Base-by-base conservation (phyloP, 305 asterid genomes). In the Fraxinus albicans region DNA sequence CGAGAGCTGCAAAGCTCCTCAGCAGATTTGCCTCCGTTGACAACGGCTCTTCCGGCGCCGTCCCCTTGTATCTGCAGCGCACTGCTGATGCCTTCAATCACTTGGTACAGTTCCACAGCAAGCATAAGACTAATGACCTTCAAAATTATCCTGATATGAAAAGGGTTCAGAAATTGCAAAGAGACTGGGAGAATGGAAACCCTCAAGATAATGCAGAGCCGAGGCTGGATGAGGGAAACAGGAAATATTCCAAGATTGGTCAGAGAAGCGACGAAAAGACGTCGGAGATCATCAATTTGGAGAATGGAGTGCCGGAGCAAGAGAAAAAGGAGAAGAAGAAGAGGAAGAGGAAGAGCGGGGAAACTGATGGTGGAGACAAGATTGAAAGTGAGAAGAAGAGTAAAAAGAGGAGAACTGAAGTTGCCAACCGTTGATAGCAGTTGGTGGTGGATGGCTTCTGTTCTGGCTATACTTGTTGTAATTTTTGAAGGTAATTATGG, bases 1-100 rank as follows among this genome's bases (percentile, higher is more conserved):
- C 93, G 0, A 79, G 89, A 29, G 96, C 96, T 6, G 92, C 95
- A 0, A 88, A 87, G 58, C 87, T 84, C 47, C 77, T 93, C 38
- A 67, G 87, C 67, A 76, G 84, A 76, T 93, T 93, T 79, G 84
- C 91, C 82, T 69, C 89, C 38, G 86, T 86, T 8, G 89, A 89
- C 3, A 88, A 85, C 73, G 94, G 93, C 15, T 88, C 95, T 63
- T 89, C 95, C 35, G 79, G 88, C 44, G 87, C 91, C 23, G 85
- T 93, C 13, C 83, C 89, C 73, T 13, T 88, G 42, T 93, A 89
- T 83, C 76, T 93, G 74, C 85, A 85, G 36, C 88, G 92, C 67
- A 76, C 92, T 9, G 86, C 94, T 3, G 88, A 91, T 21, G 88
- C 95, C 67, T 91, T 91, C 85, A 80, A 85, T 58, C 72, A 73